Evolutionary conservation across 768 basidiomycete species (phyloP), one percentile per base, ranked within the genome.

Genomic region (Auricularia auricula-judae): DNA sequence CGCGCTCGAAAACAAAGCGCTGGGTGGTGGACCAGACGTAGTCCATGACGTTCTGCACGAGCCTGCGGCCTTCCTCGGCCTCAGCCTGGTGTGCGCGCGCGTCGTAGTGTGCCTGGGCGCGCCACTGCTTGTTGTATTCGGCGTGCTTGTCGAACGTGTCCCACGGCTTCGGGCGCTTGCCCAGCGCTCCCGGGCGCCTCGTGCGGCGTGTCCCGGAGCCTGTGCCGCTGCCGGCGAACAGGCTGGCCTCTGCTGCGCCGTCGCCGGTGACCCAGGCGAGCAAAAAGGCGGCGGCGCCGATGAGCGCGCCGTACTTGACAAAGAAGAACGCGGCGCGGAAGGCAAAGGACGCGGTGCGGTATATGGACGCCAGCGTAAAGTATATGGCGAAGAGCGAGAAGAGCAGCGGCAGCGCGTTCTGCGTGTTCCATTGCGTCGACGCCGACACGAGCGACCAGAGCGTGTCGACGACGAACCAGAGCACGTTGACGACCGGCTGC

Each of bases 341-440:
- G 69, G 88, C 78, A 86, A 87, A 91, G 29, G 80, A 81, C 12
- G 89, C 86, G 3, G 91, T 91, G 66, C 88, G 86, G 75, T 91
- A 91, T 62, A 91, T 74, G 71, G 85, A 89, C 51, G 86, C 66
- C n/a, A 93, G 78, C 3, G 88, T 88, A 66, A 91, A 79, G 74
- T 92, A 93, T 21, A 88, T 86, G 3, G 82, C 80, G 62, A 91
- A 73, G 36, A 92, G 73, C 65, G 83, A 86, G 70, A 93, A 83
- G 70, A 91, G 74, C 0, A 90, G 90, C 7, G 90, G 89, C 21
- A 92, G 70, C 59, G 91, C 71, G 35, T 80, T 81, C 71, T 91
- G 86, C 18, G 64, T 36, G 21, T 66, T 62, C 5, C 63, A n/a
- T 42, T 61, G 43, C 23, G 61, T 23, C 23, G 42, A 53, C 23